Base-by-base conservation (phyloP, 2,329 filamentous ascomycete genomes). In the Fusarium azukiicola region DNA sequence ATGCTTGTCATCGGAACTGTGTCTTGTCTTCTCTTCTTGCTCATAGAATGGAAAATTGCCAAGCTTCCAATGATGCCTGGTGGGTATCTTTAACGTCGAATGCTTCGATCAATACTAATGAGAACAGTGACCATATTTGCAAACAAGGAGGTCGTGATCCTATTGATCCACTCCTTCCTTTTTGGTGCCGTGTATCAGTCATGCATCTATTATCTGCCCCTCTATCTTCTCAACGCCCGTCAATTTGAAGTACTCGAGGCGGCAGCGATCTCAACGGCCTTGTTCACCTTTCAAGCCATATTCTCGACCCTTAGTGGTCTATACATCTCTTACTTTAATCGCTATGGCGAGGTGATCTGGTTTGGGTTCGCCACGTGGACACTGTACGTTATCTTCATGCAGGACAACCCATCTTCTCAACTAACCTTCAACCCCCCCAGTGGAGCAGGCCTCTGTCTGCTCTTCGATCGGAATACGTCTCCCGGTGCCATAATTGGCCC, bases 251-350 rank as follows among this genome's bases (percentile, higher is more conserved):
- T 66, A 0, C 63, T 66, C 1, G 63, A 66, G 44, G 42, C 63
- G 7, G 63, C 63, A 6, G 63, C 63, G n/a, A 36, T 66, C 14
- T 66, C 63, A 14, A 66, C 63, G 2, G 42, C 63, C 9, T 19
- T 46, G 42, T 66, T 66, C 44, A 66, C 44, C 5, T 46, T 66
- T 47, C 63, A 66, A 49, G 27, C 63, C n/a, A 27, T 66, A n/a
- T 46, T 46, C 3, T 66, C 63, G 2, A 66, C 63, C 11, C 63
- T 66, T 23, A 36, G 40, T 32, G 44, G 63, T 12, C 8, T 66
- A n/a, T 66, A 66, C 13, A 66, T 66, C 47, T 66, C 63, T 16
- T 42, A 66, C 19, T 66, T 66, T 7, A 66, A 66, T 21, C 63
- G 63, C 2, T 66, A 66, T 47, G 63, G 63, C 2, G 63, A 66